Evolutionary conservation across 2,329 filamentous ascomycete species (phyloP).

Genomic region (Aspergillus niger): DNA sequence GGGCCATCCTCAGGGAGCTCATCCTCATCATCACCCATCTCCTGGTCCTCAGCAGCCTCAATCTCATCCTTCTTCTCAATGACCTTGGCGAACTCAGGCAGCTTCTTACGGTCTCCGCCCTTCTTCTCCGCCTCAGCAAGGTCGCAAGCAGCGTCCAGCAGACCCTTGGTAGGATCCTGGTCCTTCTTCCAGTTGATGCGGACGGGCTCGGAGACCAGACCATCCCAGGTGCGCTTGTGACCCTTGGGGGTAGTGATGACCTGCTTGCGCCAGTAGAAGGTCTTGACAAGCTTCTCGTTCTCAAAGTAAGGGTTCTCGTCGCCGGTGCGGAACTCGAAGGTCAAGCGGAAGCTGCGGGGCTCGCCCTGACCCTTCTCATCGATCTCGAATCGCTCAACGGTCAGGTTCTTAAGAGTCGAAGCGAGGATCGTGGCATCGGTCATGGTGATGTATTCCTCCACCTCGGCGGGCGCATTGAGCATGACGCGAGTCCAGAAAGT

Average conservation of each 20-base stretch:
- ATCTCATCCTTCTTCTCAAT: conserved; percentile 50
- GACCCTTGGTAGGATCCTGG: conserved; percentile 79
- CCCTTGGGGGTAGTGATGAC: conserved; percentile 46
- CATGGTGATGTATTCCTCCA: conserved; percentile 86
- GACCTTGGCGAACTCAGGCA: conserved; percentile 57
- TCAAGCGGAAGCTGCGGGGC: conserved; percentile 76
- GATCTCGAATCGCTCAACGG: conserved; percentile 80
- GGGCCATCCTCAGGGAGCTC: conserved; percentile 56
- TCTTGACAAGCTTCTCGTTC: conserved; percentile 79
- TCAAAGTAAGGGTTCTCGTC: conserved; percentile 78
- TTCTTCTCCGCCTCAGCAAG: conserved; percentile 66
- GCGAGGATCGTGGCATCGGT: conserved; percentile 71
- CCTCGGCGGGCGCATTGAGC: conserved; percentile 79
- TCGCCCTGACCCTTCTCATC: conserved; percentile 63
- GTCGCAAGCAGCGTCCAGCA: conserved; percentile 72
- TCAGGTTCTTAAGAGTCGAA: conserved; percentile 66
- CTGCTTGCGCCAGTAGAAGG: conserved; percentile 78
- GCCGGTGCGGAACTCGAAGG: conserved; percentile 67
- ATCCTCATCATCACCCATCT: conserved; percentile 40
- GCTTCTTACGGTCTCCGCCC: conserved; percentile 50
- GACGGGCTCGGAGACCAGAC: conserved; percentile 85
- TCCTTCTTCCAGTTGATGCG: conserved; percentile 83
- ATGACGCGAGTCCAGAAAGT: conserved; percentile 96
- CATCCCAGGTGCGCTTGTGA: conserved; percentile 63
- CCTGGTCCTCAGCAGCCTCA: conserved; percentile 38